These are phyloP conservation scores for Yarrowia sp. DNA, from an alignment of 805 yeast species.

Conservation along the genomic window DNA sequence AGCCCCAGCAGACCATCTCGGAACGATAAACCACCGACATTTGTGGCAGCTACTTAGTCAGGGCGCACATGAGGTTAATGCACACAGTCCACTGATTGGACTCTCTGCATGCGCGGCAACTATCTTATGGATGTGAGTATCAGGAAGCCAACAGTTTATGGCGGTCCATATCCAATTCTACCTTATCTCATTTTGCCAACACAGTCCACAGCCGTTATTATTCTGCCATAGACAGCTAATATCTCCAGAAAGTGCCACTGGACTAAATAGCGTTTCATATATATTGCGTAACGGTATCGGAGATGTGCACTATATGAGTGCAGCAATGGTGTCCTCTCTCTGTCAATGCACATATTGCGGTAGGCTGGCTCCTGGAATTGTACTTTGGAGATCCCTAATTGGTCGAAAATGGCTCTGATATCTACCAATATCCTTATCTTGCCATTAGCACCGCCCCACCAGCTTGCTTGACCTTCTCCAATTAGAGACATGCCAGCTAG, in stretches of 20 bases:
- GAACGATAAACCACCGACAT: neutral
- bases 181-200: neutral
- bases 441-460: neutral
- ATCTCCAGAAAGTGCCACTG: neutral
- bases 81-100: neutral
- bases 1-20: neutral
- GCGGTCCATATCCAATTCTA: neutral
- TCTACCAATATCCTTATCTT: too few relatives aligned
- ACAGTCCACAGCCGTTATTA: neutral
- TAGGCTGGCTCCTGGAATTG: too few relatives aligned
- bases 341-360: neutral
- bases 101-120: neutral
- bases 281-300: conserved; percentile 22
- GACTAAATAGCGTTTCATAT: conserved; percentile 20
- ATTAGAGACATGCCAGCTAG: neutral
- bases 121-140: too few relatives aligned
- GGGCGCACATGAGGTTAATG: conserved; percentile 4
- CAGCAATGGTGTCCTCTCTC: neutral
- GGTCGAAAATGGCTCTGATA: neutral
- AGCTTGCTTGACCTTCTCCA: neutral
- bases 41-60: neutral
- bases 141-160: too few relatives aligned
- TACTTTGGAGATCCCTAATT: neutral
- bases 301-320: conserved; percentile 15
- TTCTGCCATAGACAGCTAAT: neutral